phyloP scores from a whole-genome alignment of 129 eudicot genomes.

The Saussurea involucrata region DNA sequence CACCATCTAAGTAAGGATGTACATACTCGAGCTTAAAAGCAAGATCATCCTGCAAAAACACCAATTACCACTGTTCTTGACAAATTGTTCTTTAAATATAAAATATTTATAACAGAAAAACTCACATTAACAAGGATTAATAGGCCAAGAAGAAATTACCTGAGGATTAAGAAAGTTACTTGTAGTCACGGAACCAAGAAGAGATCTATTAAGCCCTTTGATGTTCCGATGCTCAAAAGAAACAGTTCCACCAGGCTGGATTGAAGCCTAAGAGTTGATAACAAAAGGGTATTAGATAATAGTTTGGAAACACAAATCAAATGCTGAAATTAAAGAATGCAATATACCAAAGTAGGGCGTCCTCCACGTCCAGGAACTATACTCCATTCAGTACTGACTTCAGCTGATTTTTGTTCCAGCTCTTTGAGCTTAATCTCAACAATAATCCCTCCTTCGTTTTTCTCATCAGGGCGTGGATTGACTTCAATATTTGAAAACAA shows the following conservation, averaged over 20 bases:
- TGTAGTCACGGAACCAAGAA: conserved; percentile 86
- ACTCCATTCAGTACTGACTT: conserved; percentile 97
- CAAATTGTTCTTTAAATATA: neutral
- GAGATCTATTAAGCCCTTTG: conserved; percentile 81
- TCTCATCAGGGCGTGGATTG: conserved; percentile 92
- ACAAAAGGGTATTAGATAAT: conserved; percentile 9
- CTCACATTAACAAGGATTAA: neutral
- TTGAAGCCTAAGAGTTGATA: conserved; percentile 68
- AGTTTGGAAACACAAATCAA: conserved; percentile 1
- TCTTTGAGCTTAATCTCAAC: conserved; percentile 94
- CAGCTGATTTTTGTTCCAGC: conserved; percentile 88
- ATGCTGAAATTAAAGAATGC: neutral
- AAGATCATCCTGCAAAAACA: conserved; percentile 85
- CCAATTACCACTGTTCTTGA: conserved; percentile 14
- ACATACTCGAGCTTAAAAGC: conserved; percentile 90
- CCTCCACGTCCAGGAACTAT: conserved; percentile 96
- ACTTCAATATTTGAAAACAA: conserved; percentile 95
- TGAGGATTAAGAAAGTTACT: conserved; percentile 96
- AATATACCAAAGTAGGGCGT: conserved; percentile 79
- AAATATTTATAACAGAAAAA: neutral
- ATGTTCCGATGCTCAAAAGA: conserved; percentile 91
- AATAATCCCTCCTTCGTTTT: conserved; percentile 88
- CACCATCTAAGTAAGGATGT: conserved; percentile 88
- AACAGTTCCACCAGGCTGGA: conserved; percentile 94
- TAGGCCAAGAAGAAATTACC: conserved; percentile 36